Percentiles rank a stretch among this genome's conserved stretches.
These are phyloP conservation scores for Solanum okadae DNA, from an alignment of 257 asterid genomes.

Conservation along the genomic window DNA sequence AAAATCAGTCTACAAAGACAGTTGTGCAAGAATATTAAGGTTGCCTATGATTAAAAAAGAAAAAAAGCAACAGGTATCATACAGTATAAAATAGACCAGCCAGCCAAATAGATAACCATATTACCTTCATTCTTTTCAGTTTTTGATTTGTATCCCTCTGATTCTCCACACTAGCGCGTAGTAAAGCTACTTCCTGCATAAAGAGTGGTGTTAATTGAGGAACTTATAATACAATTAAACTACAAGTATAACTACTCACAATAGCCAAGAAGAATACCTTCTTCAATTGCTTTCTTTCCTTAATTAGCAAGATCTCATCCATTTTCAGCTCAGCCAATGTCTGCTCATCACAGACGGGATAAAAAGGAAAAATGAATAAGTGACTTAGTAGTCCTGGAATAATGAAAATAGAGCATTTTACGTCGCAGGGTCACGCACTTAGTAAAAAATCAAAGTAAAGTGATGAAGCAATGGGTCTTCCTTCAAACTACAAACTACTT, in stretches of 20 bases:
- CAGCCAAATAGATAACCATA: neutral
- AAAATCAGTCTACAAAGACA: neutral
- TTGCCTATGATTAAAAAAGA: neutral
- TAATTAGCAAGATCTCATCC: conserved; percentile 36
- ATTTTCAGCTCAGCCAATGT: conserved; percentile 48
- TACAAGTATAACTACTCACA: neutral
- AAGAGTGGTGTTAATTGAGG: neutral
- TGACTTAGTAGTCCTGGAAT: neutral
- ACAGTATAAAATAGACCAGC: neutral
- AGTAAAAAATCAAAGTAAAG: neutral
- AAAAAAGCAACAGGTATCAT: neutral
- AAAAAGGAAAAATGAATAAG: neutral
- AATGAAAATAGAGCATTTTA: neutral
- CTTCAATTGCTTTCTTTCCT: conserved; percentile 54
- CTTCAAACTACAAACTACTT: neutral
- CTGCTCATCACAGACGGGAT: conserved; percentile 19
- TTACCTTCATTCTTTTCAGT: conserved; percentile 11
- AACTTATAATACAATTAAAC: neutral
- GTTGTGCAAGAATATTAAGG: neutral
- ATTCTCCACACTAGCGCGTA: neutral
- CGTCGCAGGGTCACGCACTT: neutral
- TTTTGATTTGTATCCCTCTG: conserved; percentile 3
- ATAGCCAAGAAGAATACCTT: conserved; percentile 22
- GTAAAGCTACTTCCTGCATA: conserved; percentile 5
- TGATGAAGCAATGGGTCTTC: neutral